Evolutionary conservation across 441 rosid genomes (phyloP), one percentile per base, ranked within the genome.

Genomic region (Mallotus japonicus): DNA sequence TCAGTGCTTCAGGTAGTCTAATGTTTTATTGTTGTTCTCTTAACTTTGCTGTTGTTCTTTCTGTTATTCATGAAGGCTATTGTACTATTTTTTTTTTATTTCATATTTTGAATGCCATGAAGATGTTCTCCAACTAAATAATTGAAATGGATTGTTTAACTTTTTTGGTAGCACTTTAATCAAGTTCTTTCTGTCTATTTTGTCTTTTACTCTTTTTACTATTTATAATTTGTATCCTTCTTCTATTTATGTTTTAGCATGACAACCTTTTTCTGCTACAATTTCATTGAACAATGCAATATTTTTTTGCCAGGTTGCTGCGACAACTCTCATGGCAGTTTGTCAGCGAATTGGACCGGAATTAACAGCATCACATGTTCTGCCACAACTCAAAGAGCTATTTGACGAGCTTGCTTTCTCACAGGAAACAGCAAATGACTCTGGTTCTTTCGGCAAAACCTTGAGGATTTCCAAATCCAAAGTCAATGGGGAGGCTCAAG

Each of bases 351-450:
- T 94, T 79, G 99, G 99, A 79, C 92, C 97, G 60, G 99, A 94
- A 65, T 80, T 92, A 84, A 89, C 95, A 3, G 94, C 90, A 67
- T 80, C 80, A 78, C 92, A 94, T 86, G 92, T 94, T 83, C 86
- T 94, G 64, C 99, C 99, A 22, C 92, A 90, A 78, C 91, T 94
- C 49, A 94, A 92, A 77, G 97, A 85, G 82, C 88, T 94, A 73
- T 94, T 94, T 59, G 91, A 94, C 80, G 97, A 89, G 84, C 90
- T 94, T 81, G 99, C 99, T 58, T 94, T 94, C 90, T 90, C 97
- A 73, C 93, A 86, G 80, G 89, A 90, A 78, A 73, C 79, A 73
- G 74, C 72, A 40, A 71, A 73, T 73, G 78, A 76, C 47, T 80
- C 90, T 71, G 86, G 85, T 67, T 87, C 90, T 69, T 66, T 79